These are phyloP conservation scores for Neckera pumila DNA, from an alignment of 225 moss, liverwort and hornwort genomes.

Conservation along the genomic window DNA sequence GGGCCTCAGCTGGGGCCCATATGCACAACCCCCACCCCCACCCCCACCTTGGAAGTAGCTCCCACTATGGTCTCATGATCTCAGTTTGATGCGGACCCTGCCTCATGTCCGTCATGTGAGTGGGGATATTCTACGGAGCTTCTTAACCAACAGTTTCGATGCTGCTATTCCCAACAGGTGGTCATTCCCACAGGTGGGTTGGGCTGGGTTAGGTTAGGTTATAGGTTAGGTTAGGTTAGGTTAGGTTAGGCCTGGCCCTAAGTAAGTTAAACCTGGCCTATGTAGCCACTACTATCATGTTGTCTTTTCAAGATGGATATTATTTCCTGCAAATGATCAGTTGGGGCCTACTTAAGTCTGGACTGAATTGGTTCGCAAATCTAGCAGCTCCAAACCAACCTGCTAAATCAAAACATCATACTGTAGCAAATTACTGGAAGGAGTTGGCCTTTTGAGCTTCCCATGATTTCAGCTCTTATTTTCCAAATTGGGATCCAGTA, in stretches of 20 bases:
- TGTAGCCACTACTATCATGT: neutral
- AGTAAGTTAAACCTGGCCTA: no score
- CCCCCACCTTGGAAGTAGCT: neutral
- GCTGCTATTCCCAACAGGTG: neutral
- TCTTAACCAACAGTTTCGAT: neutral
- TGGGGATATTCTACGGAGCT: conserved; percentile 6
- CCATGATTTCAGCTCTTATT: neutral
- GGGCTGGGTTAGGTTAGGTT: neutral
- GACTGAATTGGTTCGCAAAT: neutral
- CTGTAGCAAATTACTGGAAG: neutral
- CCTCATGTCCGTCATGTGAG: conserved; percentile 7
- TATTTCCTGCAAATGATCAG: neutral
- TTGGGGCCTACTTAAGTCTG: neutral
- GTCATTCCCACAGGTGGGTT: no score
- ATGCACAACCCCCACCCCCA: neutral
- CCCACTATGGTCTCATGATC: neutral
- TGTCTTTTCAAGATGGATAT: neutral
- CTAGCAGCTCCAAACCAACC: neutral
- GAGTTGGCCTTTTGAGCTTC: neutral
- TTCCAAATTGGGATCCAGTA: neutral
- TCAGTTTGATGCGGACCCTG: neutral
- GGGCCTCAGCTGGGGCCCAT: neutral
- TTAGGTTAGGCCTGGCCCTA: neutral
- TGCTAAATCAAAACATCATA: neutral
- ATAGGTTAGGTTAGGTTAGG: no score